Base-by-base conservation (phyloP, 805 yeast genomes). In the Lachancea cidri region DNA sequence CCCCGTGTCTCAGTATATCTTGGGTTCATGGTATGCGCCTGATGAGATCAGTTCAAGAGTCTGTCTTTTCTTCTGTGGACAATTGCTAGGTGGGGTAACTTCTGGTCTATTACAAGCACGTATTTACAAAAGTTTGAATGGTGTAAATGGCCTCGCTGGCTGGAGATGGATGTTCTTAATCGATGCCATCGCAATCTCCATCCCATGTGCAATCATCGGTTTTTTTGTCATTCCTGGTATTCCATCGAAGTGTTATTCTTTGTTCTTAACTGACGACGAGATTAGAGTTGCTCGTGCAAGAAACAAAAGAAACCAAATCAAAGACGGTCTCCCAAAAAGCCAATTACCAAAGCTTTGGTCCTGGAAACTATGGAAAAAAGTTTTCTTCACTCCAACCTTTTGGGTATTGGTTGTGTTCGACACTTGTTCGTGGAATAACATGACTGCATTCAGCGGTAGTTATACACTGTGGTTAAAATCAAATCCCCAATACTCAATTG, bases 111-210 rank as follows among this genome's bases (percentile, higher is more conserved):
- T 79, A 38, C 79, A 78, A 35, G 53, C 64, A 32, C 62, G 70
- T 14, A 48, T 74, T 36, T 71, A 56, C 44, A 53, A 64, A 39
- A 55, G 60, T 22, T 54, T 76, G 47, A 63, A 66, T 39, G 76
- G 74, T 37, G 64, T 58, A 5, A 57, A 58, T 33, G 81, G 80
- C 2, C 53, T 72, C 19, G 67, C 70, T 4, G 74, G 79, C 16
- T 81, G 86, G 86, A 71, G 79, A 58, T 81, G 86, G 86, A 72
- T 78, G 62, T 77, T 76, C 51, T 70, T 80, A 37, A 70, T 81
- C 41, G 85, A 81, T 57, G 82, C 85, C 17, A 62, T 79, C 41
- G 67, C 66, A 52, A 46, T 64, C 54, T 57, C 74, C 14, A 48
- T 78, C 19, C 76, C 74, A 14, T 72, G 77, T 22, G 77, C 76